Conservation (phyloP, 495 filamentous ascomycete species). For the Aspergillus sparsus region DNA sequence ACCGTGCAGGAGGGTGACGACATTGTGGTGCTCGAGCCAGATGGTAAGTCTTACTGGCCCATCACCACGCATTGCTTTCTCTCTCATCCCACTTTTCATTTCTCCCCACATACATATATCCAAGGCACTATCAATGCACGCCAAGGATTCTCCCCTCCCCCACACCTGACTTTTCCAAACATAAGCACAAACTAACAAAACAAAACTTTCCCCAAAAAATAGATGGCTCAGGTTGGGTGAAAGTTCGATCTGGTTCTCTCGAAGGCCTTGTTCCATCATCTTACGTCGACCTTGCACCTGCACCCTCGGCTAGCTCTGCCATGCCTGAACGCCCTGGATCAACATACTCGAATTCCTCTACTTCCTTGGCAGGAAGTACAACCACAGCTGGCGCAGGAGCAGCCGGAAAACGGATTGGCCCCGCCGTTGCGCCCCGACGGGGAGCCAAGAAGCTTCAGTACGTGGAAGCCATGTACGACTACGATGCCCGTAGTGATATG, state of each 20-base stretch:
- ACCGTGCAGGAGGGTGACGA: conserved; percentile 75
- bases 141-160: background rate
- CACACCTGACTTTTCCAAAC: background rate
- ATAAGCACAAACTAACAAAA: conserved; percentile 12
- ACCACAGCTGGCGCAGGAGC: conserved; percentile 24
- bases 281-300: conserved; percentile 63
- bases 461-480: conserved; percentile 91
- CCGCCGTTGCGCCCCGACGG: conserved; percentile 85
- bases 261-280: conserved; percentile 85
- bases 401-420: conserved; percentile 82
- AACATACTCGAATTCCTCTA: conserved; percentile 78
- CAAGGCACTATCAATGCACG: background rate
- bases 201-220: background rate
- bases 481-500: conserved; percentile 77
- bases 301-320: conserved; percentile 30
- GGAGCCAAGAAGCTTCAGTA: conserved; percentile 96
- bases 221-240: conserved; percentile 94
- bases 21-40: conserved; percentile 77
- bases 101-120: too few relatives aligned
- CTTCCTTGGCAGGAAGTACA: conserved; percentile 60
- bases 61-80: too few relatives aligned
- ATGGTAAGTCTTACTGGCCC: conserved; percentile 61
- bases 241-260: conserved; percentile 63
- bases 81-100: background rate
- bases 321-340: conserved; percentile 58